Base-by-base conservation (phyloP, 163 green algal genomes). In the Volvox carteri region DNA sequence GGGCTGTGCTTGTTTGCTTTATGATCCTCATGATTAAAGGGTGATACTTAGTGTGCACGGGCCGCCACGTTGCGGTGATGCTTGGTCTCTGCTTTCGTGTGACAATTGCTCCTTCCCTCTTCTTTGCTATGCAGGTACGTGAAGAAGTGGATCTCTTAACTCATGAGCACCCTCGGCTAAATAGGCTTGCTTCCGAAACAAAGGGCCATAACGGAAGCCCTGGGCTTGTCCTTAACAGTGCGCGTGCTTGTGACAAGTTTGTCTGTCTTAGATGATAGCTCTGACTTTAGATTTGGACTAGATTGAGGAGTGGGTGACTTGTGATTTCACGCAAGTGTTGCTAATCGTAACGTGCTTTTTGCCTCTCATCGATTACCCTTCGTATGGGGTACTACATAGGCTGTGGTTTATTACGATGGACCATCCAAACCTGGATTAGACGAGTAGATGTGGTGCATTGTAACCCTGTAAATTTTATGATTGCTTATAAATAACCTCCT, bases 141-240 rank as follows among this genome's bases (percentile, higher is more conserved):
- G 42, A 88, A 88, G 77, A 92, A 92, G 85, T 90, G 70, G 70
- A 89, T 92, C 33, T 52, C 80, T 21, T 92, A 91, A 68, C 60
- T 1, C 3, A 23, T 8, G 25, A 28, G 12, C 9, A 46, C 25
- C 3, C 30, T 4, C 65, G 5, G 65, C 25, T 35, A 48, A 12
- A 48, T 48, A 33, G 65, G 65, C 41, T 80, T 65, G 39, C 73
- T 80, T 80, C 44, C 73, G 73, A 37, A 77, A 77, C 21, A 8
- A 52, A 19, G 50, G 62, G 9, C 9, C 9, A 23, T 3, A 12
- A 3, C 65, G 30, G 65, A 46, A 75, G 65, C 65, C 65, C 41
- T 80, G 70, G n/a, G 39, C 70, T 78, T 78, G 70, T 39, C 35
- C 9, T 6, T 39, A 1, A 78, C 21, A 78, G 41, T 58, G 70